Evolutionary conservation across 2,329 filamentous ascomycete species (phyloP).

Genomic region (Talaromyces verruculosus): DNA sequence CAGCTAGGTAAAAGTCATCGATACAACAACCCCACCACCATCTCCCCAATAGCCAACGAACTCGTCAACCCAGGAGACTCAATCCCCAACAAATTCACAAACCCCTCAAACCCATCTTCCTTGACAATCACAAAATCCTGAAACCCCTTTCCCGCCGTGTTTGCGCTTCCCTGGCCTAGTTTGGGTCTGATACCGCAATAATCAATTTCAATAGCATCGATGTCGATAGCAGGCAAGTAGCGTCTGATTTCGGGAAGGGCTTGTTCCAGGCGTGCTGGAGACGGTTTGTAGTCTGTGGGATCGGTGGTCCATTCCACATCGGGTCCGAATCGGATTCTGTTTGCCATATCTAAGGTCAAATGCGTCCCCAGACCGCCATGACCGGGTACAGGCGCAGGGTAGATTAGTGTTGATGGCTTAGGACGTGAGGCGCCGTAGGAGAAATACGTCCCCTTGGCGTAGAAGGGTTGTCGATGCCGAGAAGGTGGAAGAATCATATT

Average conservation of each 20-base stretch:
- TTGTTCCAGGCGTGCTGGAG: slow-evolving; percentile 59
- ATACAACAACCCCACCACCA: slow-evolving; percentile 57
- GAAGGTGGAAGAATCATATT: slow-evolving; percentile 69
- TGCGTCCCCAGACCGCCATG: slow-evolving; percentile 90
- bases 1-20: background rate
- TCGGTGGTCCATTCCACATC: slow-evolving; percentile 89
- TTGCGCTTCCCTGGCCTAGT: slow-evolving; percentile 62
- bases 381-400: slow-evolving; percentile 81
- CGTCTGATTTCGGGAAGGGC: slow-evolving; percentile 73
- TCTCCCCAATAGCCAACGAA: slow-evolving; percentile 78
- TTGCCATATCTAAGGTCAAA: slow-evolving; percentile 82
- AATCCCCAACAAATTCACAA: slow-evolving; percentile 87
- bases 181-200: slow-evolving; percentile 94
- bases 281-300: slow-evolving; percentile 69
- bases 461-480: slow-evolving; percentile 64
- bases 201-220: slow-evolving; percentile 67
- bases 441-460: slow-evolving; percentile 95
- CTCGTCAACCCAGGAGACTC: slow-evolving; percentile 92
- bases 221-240: slow-evolving; percentile 75
- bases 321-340: slow-evolving; percentile 84
- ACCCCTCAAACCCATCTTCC: slow-evolving; percentile 76
- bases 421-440: slow-evolving; percentile 70
- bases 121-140: slow-evolving; percentile 78
- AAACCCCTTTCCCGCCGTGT: slow-evolving; percentile 61
- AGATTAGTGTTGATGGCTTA: slow-evolving; percentile 71